Conservation (phyloP, 305 asterid genomes). For the Fraxinus angustifolia region DNA sequence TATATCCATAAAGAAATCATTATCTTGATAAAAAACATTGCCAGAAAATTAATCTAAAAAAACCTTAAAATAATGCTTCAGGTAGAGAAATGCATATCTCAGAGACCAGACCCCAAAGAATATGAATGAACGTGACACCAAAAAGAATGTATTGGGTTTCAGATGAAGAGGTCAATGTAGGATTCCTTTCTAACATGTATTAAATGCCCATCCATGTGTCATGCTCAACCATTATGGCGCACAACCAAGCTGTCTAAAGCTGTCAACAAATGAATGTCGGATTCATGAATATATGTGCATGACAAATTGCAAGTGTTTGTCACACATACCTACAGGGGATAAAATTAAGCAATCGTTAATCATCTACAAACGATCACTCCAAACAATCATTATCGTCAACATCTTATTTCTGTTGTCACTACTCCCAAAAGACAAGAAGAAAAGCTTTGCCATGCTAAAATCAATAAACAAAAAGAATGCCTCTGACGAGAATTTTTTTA, state of each 20-base stretch:
- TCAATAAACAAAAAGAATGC: neutral
- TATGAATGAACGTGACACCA: neutral
- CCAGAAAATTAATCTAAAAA: neutral
- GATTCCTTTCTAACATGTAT: neutral
- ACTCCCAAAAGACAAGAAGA: neutral
- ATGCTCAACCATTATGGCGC: neutral
- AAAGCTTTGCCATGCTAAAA: neutral
- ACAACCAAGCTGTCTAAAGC: neutral
- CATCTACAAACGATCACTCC: neutral
- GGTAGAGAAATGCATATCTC: neutral
- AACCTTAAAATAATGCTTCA: neutral
- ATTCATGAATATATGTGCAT: neutral
- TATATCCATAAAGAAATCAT: neutral
- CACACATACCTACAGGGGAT: neutral
- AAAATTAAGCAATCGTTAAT: neutral
- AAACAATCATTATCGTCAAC: neutral
- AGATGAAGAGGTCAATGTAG: neutral
- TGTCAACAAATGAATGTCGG: neutral
- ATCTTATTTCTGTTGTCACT: neutral
- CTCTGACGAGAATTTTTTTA: neutral
- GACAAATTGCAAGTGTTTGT: neutral
- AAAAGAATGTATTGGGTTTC: neutral
- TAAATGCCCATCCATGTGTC: neutral
- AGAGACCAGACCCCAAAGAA: neutral
- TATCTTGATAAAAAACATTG: neutral